A percentile compares a stretch with the other conserved stretches of the same genome.
phyloP scores from a whole-genome alignment of 108 stramenopile species.

The Schizochytrium sp. region DNA sequence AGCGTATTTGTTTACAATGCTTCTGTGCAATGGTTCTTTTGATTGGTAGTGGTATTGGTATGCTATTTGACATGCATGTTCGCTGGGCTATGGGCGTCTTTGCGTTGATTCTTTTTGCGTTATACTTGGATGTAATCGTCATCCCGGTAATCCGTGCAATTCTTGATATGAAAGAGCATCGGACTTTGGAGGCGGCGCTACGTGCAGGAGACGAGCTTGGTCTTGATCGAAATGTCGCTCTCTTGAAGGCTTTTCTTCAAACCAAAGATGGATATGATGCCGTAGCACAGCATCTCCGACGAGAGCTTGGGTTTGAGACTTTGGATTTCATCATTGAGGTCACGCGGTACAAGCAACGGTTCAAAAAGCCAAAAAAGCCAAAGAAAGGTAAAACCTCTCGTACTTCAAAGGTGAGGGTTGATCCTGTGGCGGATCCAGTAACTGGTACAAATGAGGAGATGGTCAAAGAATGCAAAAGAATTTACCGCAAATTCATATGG shows the following conservation, averaged over 20 bases:
- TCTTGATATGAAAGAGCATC: background rate
- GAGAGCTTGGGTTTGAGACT: background rate
- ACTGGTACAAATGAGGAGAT: background rate
- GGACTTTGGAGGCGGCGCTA: background rate
- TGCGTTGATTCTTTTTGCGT: background rate
- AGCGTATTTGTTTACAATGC: background rate
- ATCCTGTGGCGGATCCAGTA: background rate
- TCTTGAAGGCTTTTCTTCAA: slow-evolving; percentile 8
- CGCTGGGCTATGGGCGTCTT: background rate
- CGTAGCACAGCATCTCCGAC: background rate
- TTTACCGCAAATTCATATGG: slow-evolving; percentile 30
- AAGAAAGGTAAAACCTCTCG: background rate
- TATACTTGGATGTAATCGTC: background rate
- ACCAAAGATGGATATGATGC: background rate
- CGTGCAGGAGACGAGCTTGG: background rate
- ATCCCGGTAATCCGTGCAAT: background rate
- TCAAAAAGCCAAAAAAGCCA: background rate
- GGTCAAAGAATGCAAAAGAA: background rate
- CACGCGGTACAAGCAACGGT: background rate
- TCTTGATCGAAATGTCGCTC: background rate
- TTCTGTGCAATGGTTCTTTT: background rate
- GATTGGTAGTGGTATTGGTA: background rate
- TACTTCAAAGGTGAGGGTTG: background rate
- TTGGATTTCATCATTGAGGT: slow-evolving; percentile 15
- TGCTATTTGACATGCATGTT: background rate